Evolutionary conservation across 345 rosid species (phyloP), one percentile per base, ranked within the genome.

Genomic region (Eucalyptus cloeziana): DNA sequence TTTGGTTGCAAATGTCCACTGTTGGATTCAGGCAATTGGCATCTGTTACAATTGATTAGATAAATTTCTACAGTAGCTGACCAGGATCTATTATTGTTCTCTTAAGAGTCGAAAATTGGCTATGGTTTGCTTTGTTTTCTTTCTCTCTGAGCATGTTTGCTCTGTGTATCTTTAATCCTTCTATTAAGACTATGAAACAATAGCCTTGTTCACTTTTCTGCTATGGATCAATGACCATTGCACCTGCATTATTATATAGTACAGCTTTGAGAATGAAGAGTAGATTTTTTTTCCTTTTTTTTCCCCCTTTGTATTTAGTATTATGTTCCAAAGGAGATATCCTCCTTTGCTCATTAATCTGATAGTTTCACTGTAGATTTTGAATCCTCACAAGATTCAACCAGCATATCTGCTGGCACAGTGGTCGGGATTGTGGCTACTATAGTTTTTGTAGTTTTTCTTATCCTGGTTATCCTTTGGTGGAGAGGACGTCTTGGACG

Each of bases 401-500:
- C 62, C 49, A 62, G 86, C 62, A 49, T 89, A 15, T 37, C 87
- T 60, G 49, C 67, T 0, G 81, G 56, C 51, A 76, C 21, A 86
- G 25, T 51, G 47, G 50, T 91, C 31, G 91, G 93, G 62, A 91
- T 90, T 62, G 92, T 90, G 85, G 91, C 90, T 30, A 93, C 88
- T 86, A 89, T 91, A 4, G 88, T 88, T 21, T 58, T 89, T 51
- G 86, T 87, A 87, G 64, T 88, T 71, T 89, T 92, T 86, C 91
- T 95, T 86, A 52, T 94, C 86, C 47, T 89, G 24, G 90, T 93
- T 5, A 89, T 92, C 31, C 89, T 95, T 87, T 93, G 96, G 95
- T 91, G 96, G 95, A 93, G 89, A 91, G 92, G 93, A 31, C 91
- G 92, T 91, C 89, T 92, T 56, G 89, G 93, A 87, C 89, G 81